phyloP scores from a whole-genome alignment of 2,329 filamentous ascomycete species.

The Herpomyces periplanetae region DNA sequence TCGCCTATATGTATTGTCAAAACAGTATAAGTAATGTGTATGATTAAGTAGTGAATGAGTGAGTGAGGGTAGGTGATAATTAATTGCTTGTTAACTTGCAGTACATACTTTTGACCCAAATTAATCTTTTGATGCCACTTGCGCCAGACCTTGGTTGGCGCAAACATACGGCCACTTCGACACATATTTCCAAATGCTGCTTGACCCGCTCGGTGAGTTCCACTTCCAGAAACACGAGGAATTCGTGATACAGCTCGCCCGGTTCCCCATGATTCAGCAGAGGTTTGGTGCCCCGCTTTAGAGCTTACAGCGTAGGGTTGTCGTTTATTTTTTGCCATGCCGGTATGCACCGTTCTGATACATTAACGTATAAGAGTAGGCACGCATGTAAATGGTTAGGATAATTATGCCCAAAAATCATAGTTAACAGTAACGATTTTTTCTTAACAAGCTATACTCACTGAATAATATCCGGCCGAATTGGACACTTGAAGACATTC shows the following conservation, averaged over 20 bases:
- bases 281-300: slow-evolving; percentile 99
- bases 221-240: slow-evolving; percentile 97
- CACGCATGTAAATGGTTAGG: slow-evolving; percentile 2
- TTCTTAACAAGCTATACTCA: slow-evolving; percentile 18
- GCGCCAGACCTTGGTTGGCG: slow-evolving; percentile 97
- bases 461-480: slow-evolving; percentile 97
- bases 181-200: slow-evolving; percentile 99
- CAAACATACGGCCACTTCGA: slow-evolving; percentile 99
- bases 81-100: slow-evolving; percentile 3
- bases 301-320: slow-evolving; percentile 98
- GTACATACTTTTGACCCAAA: slow-evolving; percentile 59
- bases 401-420: background rate
- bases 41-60: background rate
- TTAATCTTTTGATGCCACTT: slow-evolving; percentile 99
- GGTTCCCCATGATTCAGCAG: slow-evolving; percentile 98
- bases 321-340: slow-evolving; percentile 99
- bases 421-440: too few relatives aligned
- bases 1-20: slow-evolving; percentile 21
- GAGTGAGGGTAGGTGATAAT: slow-evolving; percentile 2
- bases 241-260: slow-evolving; percentile 99
- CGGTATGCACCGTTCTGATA: slow-evolving; percentile 86
- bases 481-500: slow-evolving; percentile 81
- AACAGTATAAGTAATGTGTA: slow-evolving; percentile 5
- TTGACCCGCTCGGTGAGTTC: slow-evolving; percentile 98
- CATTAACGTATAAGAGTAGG: too few relatives aligned